Conservation (phyloP, 2,329 filamentous ascomycete species). For the Epichloe uncinata region DNA sequence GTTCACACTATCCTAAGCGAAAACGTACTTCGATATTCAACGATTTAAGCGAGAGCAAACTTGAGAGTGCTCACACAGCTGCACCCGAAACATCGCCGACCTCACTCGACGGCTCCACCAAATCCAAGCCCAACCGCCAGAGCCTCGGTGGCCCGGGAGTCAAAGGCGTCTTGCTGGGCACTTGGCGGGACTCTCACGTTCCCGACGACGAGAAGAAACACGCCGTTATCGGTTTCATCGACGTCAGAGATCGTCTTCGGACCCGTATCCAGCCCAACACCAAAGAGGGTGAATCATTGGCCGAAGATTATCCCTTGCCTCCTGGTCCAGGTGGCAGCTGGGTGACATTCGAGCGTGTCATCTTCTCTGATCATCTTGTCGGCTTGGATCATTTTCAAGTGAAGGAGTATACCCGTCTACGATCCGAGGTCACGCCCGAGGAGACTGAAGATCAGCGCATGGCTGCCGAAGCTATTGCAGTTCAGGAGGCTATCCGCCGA, state of each 20-base stretch:
- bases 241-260: constrained; percentile 45
- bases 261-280: constrained; percentile 42
- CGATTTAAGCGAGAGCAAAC: constrained; percentile 35
- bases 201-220: constrained; percentile 38
- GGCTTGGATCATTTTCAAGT: constrained; percentile 42
- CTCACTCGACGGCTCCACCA: constrained; percentile 9
- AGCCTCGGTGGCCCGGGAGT: constrained; percentile 16
- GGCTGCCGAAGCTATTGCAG: constrained; percentile 28
- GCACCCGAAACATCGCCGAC: constrained; percentile 16
- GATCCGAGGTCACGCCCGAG: constrained; percentile 22
- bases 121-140: constrained; percentile 16
- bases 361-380: constrained; percentile 44
- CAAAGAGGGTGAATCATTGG: constrained; percentile 32
- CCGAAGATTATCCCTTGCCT: constrained; percentile 34
- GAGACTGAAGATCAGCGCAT: constrained; percentile 26
- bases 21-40: constrained; percentile 39
- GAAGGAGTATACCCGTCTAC: constrained; percentile 49
- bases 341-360: constrained; percentile 48
- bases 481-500: constrained; percentile 32
- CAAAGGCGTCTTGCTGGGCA: constrained; percentile 40
- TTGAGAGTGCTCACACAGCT: constrained; percentile 21
- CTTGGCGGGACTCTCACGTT: constrained; percentile 46
- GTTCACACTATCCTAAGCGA: constrained; percentile 37
- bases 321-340: constrained; percentile 48
- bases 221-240: constrained; percentile 48